A percentile compares a stretch with the other conserved stretches of the same genome.
These are phyloP conservation scores for Talaromyces wortmannii DNA, from an alignment of 495 filamentous ascomycete species.

Conservation along the genomic window DNA sequence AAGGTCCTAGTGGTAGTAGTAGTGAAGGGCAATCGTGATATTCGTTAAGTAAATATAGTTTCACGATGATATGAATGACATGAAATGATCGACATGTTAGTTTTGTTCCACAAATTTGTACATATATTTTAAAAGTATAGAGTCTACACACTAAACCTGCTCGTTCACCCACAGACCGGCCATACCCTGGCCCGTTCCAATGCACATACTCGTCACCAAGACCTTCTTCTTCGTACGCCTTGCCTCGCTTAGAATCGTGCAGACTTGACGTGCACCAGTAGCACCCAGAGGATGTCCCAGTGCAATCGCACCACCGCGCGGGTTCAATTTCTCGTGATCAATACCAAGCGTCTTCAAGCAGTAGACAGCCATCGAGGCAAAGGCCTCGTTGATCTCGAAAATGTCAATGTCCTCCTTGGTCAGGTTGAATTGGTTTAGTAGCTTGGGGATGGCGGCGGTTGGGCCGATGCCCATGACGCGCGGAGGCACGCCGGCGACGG, in stretches of 20 bases:
- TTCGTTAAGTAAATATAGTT: too few relatives aligned
- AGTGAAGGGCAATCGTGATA: constrained; percentile 9
- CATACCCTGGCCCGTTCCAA: constrained; percentile 81
- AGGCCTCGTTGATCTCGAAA: constrained; percentile 94
- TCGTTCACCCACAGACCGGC: constrained; percentile 81
- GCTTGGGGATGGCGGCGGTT: constrained; percentile 88
- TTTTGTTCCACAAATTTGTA: background rate
- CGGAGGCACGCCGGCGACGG: constrained; percentile 81
- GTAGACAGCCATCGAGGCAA: constrained; percentile 96
- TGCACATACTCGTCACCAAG: constrained; percentile 80
- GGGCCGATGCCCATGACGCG: constrained; percentile 98
- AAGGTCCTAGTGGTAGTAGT: constrained; percentile 19
- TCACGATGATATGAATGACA: background rate
- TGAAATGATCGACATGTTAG: background rate
- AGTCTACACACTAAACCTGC: constrained; percentile 35
- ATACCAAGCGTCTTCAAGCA: constrained; percentile 71
- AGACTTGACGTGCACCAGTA: constrained; percentile 75
- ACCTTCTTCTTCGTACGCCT: constrained; percentile 76
- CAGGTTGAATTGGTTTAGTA: constrained; percentile 73
- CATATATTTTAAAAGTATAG: background rate
- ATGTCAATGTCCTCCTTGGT: constrained; percentile 80
- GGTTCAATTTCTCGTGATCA: constrained; percentile 82
- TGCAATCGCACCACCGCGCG: constrained; percentile 73
- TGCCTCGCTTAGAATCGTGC: constrained; percentile 77
- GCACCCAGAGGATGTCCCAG: constrained; percentile 78